phyloP scores from a whole-genome alignment of 1,139 yeast genomes.

The Suhomyces anneliseae region DNA sequence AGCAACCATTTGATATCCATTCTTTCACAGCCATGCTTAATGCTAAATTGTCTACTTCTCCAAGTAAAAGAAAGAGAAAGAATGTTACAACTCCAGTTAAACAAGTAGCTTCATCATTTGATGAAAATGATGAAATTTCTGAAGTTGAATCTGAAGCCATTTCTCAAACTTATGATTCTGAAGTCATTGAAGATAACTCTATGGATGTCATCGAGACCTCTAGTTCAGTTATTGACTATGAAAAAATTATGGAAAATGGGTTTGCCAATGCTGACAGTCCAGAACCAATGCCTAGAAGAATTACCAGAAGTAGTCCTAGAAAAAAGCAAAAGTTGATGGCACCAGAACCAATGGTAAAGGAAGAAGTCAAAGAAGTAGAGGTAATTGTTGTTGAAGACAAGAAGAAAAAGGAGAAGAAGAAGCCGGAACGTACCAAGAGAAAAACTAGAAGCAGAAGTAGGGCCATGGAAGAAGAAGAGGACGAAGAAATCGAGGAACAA shows the following conservation, averaged over 20 bases:
- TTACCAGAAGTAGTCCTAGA: background rate
- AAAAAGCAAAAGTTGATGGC: background rate
- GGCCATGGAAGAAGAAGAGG: background rate
- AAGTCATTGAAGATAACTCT: constrained; percentile 7
- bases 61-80: constrained; percentile 1
- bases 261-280: constrained; percentile 2
- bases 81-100: background rate
- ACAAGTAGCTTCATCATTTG: constrained; percentile 13
- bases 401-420: background rate
- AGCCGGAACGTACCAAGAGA: background rate
- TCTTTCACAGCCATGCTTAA: constrained; percentile 30
- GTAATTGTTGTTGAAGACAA: background rate
- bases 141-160: constrained; percentile 10
- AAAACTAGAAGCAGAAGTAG: constrained; percentile 3
- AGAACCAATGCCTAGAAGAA: background rate
- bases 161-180: constrained; percentile 5
- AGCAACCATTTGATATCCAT: constrained; percentile 25
- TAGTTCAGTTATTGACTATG: constrained; percentile 3
- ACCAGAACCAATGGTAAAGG: background rate
- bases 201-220: constrained; percentile 7
- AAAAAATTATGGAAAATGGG: constrained; percentile 13
- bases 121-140: constrained; percentile 9
- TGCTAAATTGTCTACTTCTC: constrained; percentile 19
- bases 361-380: background rate
- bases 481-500: background rate